These are phyloP conservation scores for Pleurotus pulmonarius DNA, from an alignment of 768 basidiomycete genomes.

Conservation along the genomic window DNA sequence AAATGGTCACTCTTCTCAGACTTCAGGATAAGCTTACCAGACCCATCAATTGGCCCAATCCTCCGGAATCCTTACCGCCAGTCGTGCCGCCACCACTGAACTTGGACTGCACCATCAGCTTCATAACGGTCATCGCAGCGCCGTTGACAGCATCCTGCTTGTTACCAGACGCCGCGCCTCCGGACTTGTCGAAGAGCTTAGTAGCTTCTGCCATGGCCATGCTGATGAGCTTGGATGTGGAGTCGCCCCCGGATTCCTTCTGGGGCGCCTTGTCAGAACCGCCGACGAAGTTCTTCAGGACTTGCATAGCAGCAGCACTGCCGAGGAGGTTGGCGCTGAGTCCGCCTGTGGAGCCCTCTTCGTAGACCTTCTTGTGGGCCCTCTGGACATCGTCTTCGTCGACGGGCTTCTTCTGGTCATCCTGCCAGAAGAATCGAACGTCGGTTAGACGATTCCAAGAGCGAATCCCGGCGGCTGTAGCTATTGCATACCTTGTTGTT, in stretches of 20 bases:
- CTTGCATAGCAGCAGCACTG: slow-evolving; percentile 74
- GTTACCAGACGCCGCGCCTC: slow-evolving; percentile 57
- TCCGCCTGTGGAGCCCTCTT: slow-evolving; percentile 42
- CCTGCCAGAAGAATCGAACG: slow-evolving; percentile 28
- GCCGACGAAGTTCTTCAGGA: slow-evolving; percentile 63
- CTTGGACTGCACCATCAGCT: slow-evolving; percentile 72
- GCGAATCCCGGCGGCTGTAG: background rate
- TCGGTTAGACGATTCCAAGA: background rate
- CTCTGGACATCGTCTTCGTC: slow-evolving; percentile 61
- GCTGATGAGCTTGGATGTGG: slow-evolving; percentile 69
- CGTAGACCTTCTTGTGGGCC: slow-evolving; percentile 64
- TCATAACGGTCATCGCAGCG: slow-evolving; percentile 84
- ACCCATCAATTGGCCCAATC: slow-evolving; percentile 55
- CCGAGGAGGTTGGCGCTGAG: slow-evolving; percentile 64
- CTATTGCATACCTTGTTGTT: slow-evolving; percentile 42
- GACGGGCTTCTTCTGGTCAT: slow-evolving; percentile 52
- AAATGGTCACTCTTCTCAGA: too few relatives aligned
- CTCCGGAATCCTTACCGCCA: slow-evolving; percentile 70
- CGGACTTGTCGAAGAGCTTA: slow-evolving; percentile 70
- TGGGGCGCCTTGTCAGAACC: slow-evolving; percentile 9
- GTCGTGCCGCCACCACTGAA: slow-evolving; percentile 35
- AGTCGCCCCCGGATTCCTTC: slow-evolving; percentile 32
- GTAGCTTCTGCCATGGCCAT: slow-evolving; percentile 82
- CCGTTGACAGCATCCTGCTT: slow-evolving; percentile 86
- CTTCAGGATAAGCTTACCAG: slow-evolving; percentile 43